Evolutionary conservation across 176 grass and related monocot genomes (phyloP).

Genomic region (Oryza meridionalis): DNA sequence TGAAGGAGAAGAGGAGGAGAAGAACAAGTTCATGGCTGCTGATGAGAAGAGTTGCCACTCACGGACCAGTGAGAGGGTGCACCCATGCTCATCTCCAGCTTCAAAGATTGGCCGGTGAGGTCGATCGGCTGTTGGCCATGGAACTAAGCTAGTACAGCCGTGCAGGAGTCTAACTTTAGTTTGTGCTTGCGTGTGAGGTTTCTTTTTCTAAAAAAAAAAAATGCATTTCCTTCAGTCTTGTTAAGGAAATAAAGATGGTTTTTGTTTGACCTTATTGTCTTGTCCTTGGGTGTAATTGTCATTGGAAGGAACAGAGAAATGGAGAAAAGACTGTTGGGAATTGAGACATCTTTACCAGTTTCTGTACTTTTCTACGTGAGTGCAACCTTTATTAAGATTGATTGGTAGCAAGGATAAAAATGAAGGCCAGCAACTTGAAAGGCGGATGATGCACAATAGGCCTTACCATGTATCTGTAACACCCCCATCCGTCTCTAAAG

Average conservation of each 20-base stretch:
- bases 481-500: not conserved
- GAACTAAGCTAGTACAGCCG: not conserved
- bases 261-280: not conserved
- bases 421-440: not conserved
- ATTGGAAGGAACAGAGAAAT: not conserved
- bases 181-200: not conserved
- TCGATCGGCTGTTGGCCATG: not conserved
- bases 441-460: not conserved
- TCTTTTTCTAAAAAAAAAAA: not conserved
- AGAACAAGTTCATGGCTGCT: not conserved
- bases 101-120: not conserved
- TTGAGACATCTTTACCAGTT: not conserved
- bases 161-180: not conserved
- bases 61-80: constrained; percentile 13
- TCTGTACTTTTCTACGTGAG: not conserved
- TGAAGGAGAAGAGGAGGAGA: not conserved
- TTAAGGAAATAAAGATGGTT: not conserved
- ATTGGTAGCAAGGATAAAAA: not conserved
- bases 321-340: not conserved
- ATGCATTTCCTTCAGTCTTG: not conserved
- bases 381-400: not conserved
- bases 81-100: not conserved
- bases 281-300: not conserved
- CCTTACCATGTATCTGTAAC: not conserved
- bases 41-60: not conserved